phyloP scores from a whole-genome alignment of 2,329 filamentous ascomycete species.

The Coleophoma eucalyptorum region DNA sequence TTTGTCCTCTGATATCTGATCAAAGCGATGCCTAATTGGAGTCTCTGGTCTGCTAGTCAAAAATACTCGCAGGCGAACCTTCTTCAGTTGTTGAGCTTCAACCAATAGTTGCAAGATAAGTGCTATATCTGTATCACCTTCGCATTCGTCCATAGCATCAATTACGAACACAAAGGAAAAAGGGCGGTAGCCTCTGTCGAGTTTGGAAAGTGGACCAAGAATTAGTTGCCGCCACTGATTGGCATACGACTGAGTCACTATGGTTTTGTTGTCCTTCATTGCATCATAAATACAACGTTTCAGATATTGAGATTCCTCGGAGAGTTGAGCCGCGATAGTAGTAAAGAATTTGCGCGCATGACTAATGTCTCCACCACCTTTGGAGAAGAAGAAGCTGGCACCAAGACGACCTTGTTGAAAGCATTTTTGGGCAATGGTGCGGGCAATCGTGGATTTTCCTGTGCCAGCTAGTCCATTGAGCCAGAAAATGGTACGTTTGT shows the following conservation, averaged over 20 bases:
- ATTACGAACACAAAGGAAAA: conserved; percentile 19
- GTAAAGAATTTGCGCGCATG: conserved; percentile 10
- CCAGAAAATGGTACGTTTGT: too few relatives aligned
- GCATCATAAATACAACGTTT: conserved; percentile 5
- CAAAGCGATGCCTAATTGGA: conserved; percentile 12
- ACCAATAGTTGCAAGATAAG: conserved; percentile 6
- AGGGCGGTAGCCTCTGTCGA: neutral
- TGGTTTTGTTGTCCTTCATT: conserved; percentile 2
- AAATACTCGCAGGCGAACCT: conserved; percentile 18
- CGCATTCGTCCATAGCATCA: conserved; percentile 29
- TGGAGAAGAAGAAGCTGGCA: conserved; percentile 28
- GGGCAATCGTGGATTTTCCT: conserved; percentile 22
- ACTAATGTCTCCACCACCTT: conserved; percentile 15
- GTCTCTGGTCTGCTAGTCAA: conserved; percentile 24
- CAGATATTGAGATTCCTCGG: neutral
- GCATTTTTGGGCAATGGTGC: conserved; percentile 14
- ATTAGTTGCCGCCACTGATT: conserved; percentile 40
- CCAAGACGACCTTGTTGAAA: conserved; percentile 11
- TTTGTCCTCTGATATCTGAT: conserved; percentile 2
- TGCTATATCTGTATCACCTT: conserved; percentile 10
- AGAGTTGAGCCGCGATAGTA: conserved; percentile 7
- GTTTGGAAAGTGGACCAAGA: conserved; percentile 30
- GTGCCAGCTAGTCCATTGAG: conserved; percentile 30
- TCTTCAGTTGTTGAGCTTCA: conserved; percentile 7
- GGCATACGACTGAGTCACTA: conserved; percentile 25